Evolutionary conservation across 768 basidiomycete genomes (phyloP).

Genomic region (Sporobolomyces phaffii): DNA sequence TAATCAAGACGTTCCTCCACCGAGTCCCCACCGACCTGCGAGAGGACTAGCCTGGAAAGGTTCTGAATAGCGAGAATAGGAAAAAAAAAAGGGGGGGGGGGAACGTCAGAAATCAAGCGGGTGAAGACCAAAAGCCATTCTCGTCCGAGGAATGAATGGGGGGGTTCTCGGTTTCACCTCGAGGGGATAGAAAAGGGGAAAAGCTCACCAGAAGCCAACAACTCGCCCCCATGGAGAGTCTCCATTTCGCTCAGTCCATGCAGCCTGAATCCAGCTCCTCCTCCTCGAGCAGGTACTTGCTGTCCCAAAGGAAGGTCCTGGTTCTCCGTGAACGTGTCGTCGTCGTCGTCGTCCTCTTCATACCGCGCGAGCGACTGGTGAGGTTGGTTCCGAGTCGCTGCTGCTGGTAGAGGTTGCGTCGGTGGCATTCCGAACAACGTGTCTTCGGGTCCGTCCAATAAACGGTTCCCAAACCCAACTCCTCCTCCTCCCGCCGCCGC

Average conservation of each 20-base stretch:
- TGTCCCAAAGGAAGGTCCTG: background rate
- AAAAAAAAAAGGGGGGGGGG: no score
- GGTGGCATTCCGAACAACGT: constrained; percentile 40
- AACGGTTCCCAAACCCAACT: constrained; percentile 15
- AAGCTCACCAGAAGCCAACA: constrained; percentile 27
- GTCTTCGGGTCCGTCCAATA: constrained; percentile 38
- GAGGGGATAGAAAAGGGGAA: background rate
- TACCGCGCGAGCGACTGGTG: no score
- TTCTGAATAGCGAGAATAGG: no score
- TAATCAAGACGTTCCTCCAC: no score
- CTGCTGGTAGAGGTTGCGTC: background rate
- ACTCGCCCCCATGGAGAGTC: constrained; percentile 40
- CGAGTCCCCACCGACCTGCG: constrained; percentile 13
- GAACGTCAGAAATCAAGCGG: no score
- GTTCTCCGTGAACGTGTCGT: constrained; percentile 21
- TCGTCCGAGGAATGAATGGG: no score
- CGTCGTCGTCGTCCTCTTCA: constrained; percentile 3
- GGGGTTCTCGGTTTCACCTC: no score
- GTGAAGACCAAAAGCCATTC: no score
- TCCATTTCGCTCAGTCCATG: constrained; percentile 34
- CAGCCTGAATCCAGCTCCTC: constrained; percentile 26
- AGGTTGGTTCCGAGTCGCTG: no score
- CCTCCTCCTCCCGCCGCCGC: constrained; percentile 10
- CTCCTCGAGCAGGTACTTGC: background rate
- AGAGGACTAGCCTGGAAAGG: constrained; percentile 38